Conservation (phyloP, 371 early-diverging fungal genomes). For the Mucor mucedo region DNA sequence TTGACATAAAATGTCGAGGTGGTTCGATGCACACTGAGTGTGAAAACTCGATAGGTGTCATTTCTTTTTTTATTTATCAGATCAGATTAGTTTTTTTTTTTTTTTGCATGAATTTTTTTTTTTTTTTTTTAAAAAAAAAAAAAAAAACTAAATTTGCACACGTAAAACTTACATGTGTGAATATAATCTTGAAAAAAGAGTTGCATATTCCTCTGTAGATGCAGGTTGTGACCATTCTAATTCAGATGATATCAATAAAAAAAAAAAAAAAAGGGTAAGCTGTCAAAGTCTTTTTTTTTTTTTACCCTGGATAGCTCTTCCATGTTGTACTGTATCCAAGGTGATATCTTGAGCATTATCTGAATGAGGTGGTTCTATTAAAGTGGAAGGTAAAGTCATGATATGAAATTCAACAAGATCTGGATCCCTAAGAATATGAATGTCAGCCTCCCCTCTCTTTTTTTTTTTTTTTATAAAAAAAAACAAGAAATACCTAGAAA, state of each 20-base stretch:
- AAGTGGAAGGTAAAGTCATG: conserved; percentile 32
- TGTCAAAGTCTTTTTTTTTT: background rate
- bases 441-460: background rate
- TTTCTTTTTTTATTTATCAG: conserved; percentile 13
- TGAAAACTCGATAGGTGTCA: conserved; percentile 36
- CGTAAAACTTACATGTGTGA: conserved; percentile 32
- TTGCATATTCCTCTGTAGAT: conserved; percentile 24
- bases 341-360: background rate
- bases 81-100: background rate
- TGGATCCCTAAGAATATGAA: conserved; percentile 37
- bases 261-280: background rate
- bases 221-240: conserved; percentile 38
- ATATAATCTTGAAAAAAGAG: conserved; percentile 30
- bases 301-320: conserved; percentile 35
- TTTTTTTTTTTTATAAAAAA: background rate
- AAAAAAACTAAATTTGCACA: background rate
- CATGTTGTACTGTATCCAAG: conserved; percentile 21
- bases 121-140: too few species aligned
- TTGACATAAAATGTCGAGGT: conserved; percentile 25
- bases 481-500: conserved; percentile 41
- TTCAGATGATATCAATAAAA: background rate
- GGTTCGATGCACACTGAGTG: conserved; percentile 37
- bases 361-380: conserved; percentile 29
- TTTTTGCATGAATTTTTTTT: conserved; percentile 21
- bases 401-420: conserved; percentile 44